Evolutionary conservation across 768 basidiomycete species (phyloP).

Genomic region (Suillus lakei): DNA sequence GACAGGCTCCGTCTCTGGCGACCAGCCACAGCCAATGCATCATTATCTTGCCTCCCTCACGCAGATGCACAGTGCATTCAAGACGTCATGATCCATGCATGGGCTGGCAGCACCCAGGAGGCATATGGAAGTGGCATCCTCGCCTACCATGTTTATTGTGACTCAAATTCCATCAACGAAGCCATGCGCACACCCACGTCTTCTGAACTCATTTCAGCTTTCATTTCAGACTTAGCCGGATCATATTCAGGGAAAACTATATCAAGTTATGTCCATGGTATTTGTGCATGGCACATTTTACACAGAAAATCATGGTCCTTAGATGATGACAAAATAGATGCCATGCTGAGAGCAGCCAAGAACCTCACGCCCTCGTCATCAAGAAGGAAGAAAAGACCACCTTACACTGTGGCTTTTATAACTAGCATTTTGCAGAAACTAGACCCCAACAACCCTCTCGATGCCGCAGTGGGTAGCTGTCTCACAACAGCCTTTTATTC

Average conservation of each 20-base stretch:
- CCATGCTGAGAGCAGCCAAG: too few species aligned
- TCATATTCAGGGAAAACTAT: constrained; percentile 8
- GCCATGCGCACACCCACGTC: constrained; percentile 4
- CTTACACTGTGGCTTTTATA: too few species aligned
- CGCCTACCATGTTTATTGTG: constrained; percentile 45
- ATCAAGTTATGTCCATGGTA: constrained; percentile 16
- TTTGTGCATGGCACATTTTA: constrained; percentile 17
- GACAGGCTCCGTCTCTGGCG: constrained; percentile 1
- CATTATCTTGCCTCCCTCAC: neutral
- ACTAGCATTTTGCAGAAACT: too few species aligned
- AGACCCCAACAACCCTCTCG: too few species aligned
- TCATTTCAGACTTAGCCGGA: too few species aligned
- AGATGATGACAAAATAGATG: too few species aligned
- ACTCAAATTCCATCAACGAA: constrained; percentile 9
- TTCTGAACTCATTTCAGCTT: neutral
- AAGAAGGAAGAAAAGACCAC: too few species aligned
- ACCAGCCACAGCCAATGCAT: too few species aligned
- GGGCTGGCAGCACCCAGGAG: constrained; percentile 34
- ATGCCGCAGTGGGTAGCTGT: too few species aligned
- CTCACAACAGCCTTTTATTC: constrained; percentile 43
- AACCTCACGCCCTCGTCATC: too few species aligned
- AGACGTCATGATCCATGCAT: constrained; percentile 27
- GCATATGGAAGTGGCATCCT: constrained; percentile 43
- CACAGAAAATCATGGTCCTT: too few species aligned
- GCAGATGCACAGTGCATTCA: constrained; percentile 19